A percentile compares a stretch with the other conserved stretches of the same genome.
phyloP scores from a whole-genome alignment of 106 monocot species.

The Acanthochlamys bracteata region DNA sequence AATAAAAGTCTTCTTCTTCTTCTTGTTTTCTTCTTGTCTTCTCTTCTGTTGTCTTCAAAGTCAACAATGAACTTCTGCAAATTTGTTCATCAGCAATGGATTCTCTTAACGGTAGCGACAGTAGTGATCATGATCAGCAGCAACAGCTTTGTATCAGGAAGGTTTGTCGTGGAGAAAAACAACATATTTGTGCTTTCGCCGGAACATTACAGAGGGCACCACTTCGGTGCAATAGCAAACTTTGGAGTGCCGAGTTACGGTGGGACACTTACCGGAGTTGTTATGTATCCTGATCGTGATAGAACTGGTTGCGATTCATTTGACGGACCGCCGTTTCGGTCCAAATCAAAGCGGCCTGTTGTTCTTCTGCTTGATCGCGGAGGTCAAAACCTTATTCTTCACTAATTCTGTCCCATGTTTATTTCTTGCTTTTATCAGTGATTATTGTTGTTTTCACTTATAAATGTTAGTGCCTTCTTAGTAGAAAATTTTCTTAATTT shows the following conservation, averaged over 20 bases:
- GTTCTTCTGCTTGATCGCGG: slow-evolving; percentile 64
- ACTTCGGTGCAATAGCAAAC: slow-evolving; percentile 63
- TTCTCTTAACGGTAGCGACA: no score
- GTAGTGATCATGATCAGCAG: no score
- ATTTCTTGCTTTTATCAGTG: neutral
- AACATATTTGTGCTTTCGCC: slow-evolving; percentile 65
- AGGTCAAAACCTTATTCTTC: slow-evolving; percentile 19
- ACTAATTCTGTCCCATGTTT: neutral
- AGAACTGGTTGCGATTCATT: slow-evolving; percentile 40
- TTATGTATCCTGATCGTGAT: slow-evolving; percentile 41
- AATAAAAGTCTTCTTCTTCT: no score
- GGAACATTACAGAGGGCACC: slow-evolving; percentile 41
- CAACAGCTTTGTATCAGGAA: no score
- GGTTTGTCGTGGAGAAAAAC: slow-evolving; percentile 82
- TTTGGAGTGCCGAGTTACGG: slow-evolving; percentile 66
- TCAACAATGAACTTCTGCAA: no score
- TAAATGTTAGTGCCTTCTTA: neutral
- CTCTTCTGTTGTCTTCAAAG: no score
- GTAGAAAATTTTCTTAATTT: neutral
- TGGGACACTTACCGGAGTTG: slow-evolving; percentile 43
- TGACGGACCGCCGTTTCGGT: slow-evolving; percentile 31
- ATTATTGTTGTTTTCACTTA: neutral
- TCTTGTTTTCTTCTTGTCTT: no score
- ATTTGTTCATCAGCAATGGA: no score
- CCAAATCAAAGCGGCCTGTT: slow-evolving; percentile 40